A percentile compares a stretch with the other conserved stretches of the same genome.
Conservation (phyloP, 352 stramenopile genomes). For the Globisporangium lucens region DNA sequence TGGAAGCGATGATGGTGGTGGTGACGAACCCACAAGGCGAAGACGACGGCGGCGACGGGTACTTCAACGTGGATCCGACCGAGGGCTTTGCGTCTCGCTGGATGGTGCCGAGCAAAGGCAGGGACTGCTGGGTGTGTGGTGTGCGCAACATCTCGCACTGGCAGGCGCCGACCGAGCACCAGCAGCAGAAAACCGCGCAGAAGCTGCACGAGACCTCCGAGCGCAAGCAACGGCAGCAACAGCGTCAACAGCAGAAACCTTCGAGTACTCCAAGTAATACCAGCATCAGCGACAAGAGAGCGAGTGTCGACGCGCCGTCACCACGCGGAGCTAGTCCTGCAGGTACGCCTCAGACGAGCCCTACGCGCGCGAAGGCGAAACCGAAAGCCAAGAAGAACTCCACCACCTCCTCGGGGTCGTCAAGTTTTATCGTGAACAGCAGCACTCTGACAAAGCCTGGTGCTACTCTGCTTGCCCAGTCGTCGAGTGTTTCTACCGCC, state of each 20-base stretch:
- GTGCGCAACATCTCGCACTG: slow-evolving; percentile 73
- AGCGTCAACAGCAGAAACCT: slow-evolving; percentile 2
- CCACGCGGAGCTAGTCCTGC: neutral
- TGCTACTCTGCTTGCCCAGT: neutral
- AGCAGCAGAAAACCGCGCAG: slow-evolving; percentile 24
- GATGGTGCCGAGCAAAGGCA: slow-evolving; percentile 58
- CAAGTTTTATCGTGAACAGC: neutral
- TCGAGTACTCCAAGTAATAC: neutral
- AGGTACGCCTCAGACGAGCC: neutral
- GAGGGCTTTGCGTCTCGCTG: slow-evolving; percentile 62
- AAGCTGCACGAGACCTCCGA: slow-evolving; percentile 17
- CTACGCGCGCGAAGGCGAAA: slow-evolving; percentile 8
- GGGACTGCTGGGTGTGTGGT: slow-evolving; percentile 75
- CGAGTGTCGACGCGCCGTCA: slow-evolving; percentile 7
- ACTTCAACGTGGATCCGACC: slow-evolving; percentile 72
- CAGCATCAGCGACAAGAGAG: slow-evolving; percentile 5
- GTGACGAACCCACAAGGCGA: slow-evolving; percentile 61
- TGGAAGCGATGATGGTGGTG: slow-evolving; percentile 64
- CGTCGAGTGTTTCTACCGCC: neutral
- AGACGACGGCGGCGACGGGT: slow-evolving; percentile 48
- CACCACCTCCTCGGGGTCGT: neutral
- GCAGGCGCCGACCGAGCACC: slow-evolving; percentile 34
- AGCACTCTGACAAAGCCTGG: neutral
- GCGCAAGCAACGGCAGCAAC: slow-evolving; percentile 5
- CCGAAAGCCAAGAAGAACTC: slow-evolving; percentile 10